phyloP scores from a whole-genome alignment of 345 rosid species.

The Aegle marmelos region DNA sequence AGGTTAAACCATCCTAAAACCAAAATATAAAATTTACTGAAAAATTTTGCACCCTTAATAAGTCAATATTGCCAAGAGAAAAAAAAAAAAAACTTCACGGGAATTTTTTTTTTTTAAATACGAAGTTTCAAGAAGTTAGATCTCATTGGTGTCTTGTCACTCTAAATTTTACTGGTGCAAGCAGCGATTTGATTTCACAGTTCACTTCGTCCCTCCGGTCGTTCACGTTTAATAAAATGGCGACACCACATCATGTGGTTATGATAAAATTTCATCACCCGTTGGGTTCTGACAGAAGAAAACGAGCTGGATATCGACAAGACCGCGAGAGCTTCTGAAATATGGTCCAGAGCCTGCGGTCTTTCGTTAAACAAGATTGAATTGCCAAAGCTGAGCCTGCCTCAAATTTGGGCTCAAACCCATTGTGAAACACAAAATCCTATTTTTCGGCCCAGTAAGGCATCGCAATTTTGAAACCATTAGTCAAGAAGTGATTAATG shows the following conservation, averaged over 20 bases:
- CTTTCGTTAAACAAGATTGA: neutral
- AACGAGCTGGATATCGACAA: neutral
- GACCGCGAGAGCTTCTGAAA: neutral
- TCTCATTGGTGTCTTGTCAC: neutral
- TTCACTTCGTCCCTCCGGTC: neutral
- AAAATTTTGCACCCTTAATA: neutral
- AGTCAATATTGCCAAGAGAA: neutral
- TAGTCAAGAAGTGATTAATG: no score
- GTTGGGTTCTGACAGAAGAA: neutral
- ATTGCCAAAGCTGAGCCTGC: neutral
- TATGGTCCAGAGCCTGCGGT: neutral
- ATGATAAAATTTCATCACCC: neutral
- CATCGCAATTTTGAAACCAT: no score
- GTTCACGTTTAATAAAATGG: neutral
- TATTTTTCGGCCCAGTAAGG: no score
- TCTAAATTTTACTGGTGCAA: neutral
- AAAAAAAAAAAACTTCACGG: neutral
- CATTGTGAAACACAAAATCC: neutral
- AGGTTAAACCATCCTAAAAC: no score
- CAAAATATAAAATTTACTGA: neutral
- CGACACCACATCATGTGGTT: neutral
- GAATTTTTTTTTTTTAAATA: neutral
- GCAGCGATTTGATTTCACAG: neutral
- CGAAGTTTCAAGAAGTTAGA: neutral
- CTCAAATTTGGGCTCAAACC: neutral